A percentile compares a stretch with the other conserved stretches of the same genome.
phyloP scores from a whole-genome alignment of 2,329 filamentous ascomycete species.

The Podosphaera fusca region DNA sequence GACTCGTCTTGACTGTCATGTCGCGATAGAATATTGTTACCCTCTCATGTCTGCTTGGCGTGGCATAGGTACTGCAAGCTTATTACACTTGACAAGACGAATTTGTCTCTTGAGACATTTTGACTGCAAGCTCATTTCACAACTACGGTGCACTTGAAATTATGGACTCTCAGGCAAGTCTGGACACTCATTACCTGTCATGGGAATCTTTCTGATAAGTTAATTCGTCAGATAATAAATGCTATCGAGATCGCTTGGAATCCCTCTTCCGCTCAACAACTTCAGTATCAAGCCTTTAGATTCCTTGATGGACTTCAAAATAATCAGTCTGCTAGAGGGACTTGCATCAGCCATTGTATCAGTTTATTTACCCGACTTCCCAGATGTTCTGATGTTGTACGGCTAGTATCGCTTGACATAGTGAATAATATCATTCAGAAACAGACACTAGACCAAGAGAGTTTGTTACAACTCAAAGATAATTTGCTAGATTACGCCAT shows the following conservation, averaged over 20 bases:
- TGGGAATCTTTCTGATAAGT: slow-evolving; percentile 4
- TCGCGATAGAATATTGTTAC: too few relatives aligned
- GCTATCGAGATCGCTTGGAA: slow-evolving; percentile 89
- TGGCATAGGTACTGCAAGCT: too few relatives aligned
- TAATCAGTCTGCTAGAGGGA: slow-evolving; percentile 73
- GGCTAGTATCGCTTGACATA: slow-evolving; percentile 74
- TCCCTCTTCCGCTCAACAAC: slow-evolving; percentile 46
- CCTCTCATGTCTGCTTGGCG: too few relatives aligned
- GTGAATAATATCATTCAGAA: slow-evolving; percentile 79
- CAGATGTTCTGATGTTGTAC: slow-evolving; percentile 57
- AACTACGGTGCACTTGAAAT: background rate
- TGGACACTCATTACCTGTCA: background rate
- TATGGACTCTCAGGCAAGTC: slow-evolving; percentile 14
- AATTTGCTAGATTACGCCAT: slow-evolving; percentile 62
- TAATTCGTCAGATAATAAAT: slow-evolving; percentile 53
- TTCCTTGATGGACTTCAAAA: slow-evolving; percentile 58
- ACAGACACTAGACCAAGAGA: slow-evolving; percentile 49
- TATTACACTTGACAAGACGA: too few relatives aligned
- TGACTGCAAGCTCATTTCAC: background rate
- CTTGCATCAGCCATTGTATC: slow-evolving; percentile 45
- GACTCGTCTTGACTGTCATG: too few relatives aligned
- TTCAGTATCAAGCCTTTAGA: slow-evolving; percentile 65
- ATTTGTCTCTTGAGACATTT: too few relatives aligned
- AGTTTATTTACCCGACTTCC: slow-evolving; percentile 63
- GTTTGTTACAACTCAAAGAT: slow-evolving; percentile 55